Evolutionary conservation across 2,329 filamentous ascomycete genomes (phyloP), one percentile per base, ranked within the genome.

Genomic region (Curvularia hawaiiensis): DNA sequence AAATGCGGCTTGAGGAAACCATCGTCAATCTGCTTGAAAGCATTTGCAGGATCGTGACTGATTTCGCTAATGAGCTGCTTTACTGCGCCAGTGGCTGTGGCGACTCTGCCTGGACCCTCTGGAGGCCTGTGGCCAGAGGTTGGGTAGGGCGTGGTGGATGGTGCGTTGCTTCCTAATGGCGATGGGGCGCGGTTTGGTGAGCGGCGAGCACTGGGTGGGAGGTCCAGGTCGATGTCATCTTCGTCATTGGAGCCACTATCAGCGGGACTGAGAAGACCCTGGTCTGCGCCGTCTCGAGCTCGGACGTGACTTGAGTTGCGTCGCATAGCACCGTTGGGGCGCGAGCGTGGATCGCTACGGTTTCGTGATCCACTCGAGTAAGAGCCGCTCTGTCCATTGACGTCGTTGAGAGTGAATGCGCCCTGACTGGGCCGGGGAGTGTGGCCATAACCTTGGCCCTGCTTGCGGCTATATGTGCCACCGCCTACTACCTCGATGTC

Each of bases 1-100:
- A 98, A 79, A 72, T 89, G 91, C 18, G 94, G 94, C 81, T 98
- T 98, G 77, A 98, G 93, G 75, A 92, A 97, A 59, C 93, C 92
- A 77, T 99, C 95, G 75, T 99, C 95, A 59, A 99, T 80, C 78
- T 97, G 93, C 65, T 88, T 88, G 77, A 99, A 96, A 79, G 96
- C 86, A 45, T 90, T 92, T 10, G 91, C 90, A 44, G 96, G 92
- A 74, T 99, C 95, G 50, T 96, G 92, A 0, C 90, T 85, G 16
- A 90, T 84, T 1, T 87, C 86, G 26, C 85, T 90, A 65, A 96
- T 87, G 9, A 99, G 81, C 71, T 94, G 90, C 55, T 88, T 87
- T 57, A 97, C 87, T 0, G 92, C 90, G 30, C 87, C 90, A 20
- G 87, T 85, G 11, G 91, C 91, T 28, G 86, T 90, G n/a, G 92